Percentiles rank a stretch among this genome's conserved stretches.
Conservation (phyloP, 768 basidiomycete species). For the Mycena chlorophos region DNA sequence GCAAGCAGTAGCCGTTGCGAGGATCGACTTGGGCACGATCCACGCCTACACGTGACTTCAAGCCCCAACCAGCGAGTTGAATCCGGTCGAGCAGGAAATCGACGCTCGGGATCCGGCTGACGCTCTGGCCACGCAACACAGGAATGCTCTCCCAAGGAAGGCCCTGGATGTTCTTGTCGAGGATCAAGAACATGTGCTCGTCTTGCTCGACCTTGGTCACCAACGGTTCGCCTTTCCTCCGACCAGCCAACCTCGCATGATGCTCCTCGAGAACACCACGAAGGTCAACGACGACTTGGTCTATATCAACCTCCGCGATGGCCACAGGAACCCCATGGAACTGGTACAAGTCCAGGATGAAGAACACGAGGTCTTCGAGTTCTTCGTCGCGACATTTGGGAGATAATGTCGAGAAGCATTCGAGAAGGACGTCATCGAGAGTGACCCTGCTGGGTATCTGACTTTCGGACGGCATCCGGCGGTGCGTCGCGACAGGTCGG, state of each 20-base stretch:
- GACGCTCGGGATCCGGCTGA: conserved; percentile 90
- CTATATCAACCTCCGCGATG: conserved; percentile 87
- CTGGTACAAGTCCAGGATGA: conserved; percentile 91
- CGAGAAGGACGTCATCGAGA: conserved; percentile 74
- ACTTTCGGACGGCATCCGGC: conserved; percentile 35
- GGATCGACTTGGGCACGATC: conserved; percentile 63
- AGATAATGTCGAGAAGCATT: conserved; percentile 82
- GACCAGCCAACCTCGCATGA: conserved; percentile 35
- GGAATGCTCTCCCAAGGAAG: conserved; percentile 98
- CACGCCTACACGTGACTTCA: conserved; percentile 23
- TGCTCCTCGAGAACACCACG: conserved; percentile 76
- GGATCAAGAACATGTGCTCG: conserved; percentile 80
- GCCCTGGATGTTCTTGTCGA: conserved; percentile 86
- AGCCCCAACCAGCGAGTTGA: conserved; percentile 50
- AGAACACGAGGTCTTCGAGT: conserved; percentile 91
- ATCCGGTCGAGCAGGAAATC: conserved; percentile 87
- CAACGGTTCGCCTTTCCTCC: conserved; percentile 26
- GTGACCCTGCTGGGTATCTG: conserved; percentile 44
- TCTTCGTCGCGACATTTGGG: conserved; percentile 89
- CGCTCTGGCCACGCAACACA: conserved; percentile 74
- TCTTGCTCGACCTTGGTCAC: conserved; percentile 37
- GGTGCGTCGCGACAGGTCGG: conserved; percentile 32
- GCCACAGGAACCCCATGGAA: conserved; percentile 89
- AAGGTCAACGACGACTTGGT: conserved; percentile 86
- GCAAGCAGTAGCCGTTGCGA: conserved; percentile 72